Evolutionary conservation across 1,284 basidiomycete genomes (phyloP).

Genomic region (Xerocomus alliaceus): DNA sequence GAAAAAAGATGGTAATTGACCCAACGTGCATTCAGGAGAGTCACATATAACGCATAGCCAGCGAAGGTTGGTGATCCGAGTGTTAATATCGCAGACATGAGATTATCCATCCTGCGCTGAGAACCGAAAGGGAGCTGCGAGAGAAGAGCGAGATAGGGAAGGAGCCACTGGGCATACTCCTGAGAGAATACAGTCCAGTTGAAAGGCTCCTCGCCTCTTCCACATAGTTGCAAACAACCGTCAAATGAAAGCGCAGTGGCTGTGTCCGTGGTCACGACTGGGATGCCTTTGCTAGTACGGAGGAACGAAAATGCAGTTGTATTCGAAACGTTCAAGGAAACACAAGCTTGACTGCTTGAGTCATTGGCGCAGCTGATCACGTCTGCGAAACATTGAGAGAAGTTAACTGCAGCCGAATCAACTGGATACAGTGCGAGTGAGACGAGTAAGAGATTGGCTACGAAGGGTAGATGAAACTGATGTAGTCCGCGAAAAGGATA

Average conservation of each 20-base stretch:
- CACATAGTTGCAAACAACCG: slow-evolving; percentile 44
- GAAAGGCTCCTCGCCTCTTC: slow-evolving; percentile 40
- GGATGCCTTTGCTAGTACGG: slow-evolving; percentile 16
- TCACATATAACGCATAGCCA: slow-evolving; percentile 41
- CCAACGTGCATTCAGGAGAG: slow-evolving; percentile 42
- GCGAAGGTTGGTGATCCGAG: slow-evolving; percentile 44
- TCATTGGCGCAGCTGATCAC: slow-evolving; percentile 19
- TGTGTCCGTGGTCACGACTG: background rate
- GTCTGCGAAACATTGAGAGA: slow-evolving; percentile 17
- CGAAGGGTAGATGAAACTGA: slow-evolving; percentile 6
- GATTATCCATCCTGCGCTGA: slow-evolving; percentile 30
- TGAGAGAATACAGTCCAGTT: slow-evolving; percentile 48
- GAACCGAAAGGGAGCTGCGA: slow-evolving; percentile 54
- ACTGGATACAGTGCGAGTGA: background rate
- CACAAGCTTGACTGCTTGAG: slow-evolving; percentile 4
- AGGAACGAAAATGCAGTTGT: slow-evolving; percentile 22
- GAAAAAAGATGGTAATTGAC: slow-evolving; percentile 30
- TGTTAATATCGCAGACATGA: slow-evolving; percentile 40
- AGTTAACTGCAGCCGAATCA: background rate
- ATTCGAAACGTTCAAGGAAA: slow-evolving; percentile 17
- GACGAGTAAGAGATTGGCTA: slow-evolving; percentile 11
- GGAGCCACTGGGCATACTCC: slow-evolving; percentile 50
- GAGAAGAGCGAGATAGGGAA: slow-evolving; percentile 52
- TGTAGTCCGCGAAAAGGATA: background rate
- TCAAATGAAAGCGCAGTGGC: slow-evolving; percentile 31